Conservation (phyloP, 805 yeast genomes). For the Wickerhamiella australiensis region DNA sequence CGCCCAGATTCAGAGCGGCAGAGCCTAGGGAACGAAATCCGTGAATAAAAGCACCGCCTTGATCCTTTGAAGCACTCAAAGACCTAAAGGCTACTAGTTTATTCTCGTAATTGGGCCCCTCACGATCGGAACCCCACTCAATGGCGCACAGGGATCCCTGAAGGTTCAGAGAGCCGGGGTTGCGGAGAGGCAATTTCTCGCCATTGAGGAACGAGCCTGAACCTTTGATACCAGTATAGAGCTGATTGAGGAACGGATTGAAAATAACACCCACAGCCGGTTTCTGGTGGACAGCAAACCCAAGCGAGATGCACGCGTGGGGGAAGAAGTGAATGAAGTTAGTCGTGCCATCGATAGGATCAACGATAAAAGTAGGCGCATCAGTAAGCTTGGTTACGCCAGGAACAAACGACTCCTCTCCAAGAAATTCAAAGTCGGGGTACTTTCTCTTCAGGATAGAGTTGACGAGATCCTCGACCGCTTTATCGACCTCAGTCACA, state of each 20-base stretch:
- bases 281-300: constrained; percentile 37
- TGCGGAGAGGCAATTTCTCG: constrained; percentile 31
- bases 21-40: constrained; percentile 53
- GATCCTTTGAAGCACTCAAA: constrained; percentile 32
- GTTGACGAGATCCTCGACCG: constrained; percentile 38
- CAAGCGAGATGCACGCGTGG: constrained; percentile 48
- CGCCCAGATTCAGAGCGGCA: constrained; percentile 51
- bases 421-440: constrained; percentile 44
- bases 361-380: constrained; percentile 52
- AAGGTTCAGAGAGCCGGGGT: constrained; percentile 31
- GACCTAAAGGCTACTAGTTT: constrained; percentile 39
- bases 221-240: constrained; percentile 45
- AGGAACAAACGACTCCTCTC: constrained; percentile 46
- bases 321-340: constrained; percentile 55
- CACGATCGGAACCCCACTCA: constrained; percentile 52
- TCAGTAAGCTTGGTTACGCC: constrained; percentile 38
- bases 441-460: constrained; percentile 28
- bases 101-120: constrained; percentile 38
- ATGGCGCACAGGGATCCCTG: constrained; percentile 45
- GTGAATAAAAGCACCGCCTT: constrained; percentile 46
- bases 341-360: constrained; percentile 57
- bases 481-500: constrained; percentile 49
- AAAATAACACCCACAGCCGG: constrained; percentile 56
- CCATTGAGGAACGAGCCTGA: constrained; percentile 44
- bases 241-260: constrained; percentile 43